These are phyloP conservation scores for Nakaseomyces kungkrabaensis DNA, from an alignment of 1,139 yeast species.

Conservation along the genomic window DNA sequence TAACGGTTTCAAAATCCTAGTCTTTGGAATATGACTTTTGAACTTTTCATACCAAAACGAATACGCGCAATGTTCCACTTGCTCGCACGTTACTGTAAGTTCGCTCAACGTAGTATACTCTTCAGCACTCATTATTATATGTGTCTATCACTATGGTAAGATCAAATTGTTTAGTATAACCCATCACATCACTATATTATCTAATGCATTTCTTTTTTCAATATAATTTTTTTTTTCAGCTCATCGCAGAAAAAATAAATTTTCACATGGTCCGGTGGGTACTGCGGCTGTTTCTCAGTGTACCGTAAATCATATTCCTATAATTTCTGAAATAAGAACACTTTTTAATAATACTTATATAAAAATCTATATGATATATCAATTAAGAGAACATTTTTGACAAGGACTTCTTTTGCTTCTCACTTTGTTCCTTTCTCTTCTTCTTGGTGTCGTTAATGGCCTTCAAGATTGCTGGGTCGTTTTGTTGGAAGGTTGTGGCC, in stretches of 20 bases:
- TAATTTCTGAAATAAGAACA: too few species aligned
- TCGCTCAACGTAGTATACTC: constrained; percentile 27
- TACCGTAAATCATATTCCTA: too few species aligned
- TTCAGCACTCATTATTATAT: neutral
- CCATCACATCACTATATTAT: neutral
- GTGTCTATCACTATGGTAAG: neutral
- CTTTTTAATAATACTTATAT: too few species aligned
- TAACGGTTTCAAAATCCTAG: constrained; percentile 51
- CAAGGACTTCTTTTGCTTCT: constrained; percentile 75
- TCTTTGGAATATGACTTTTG: constrained; percentile 39
- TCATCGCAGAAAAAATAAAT: neutral
- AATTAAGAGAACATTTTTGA: constrained; percentile 54
- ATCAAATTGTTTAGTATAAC: too few species aligned
- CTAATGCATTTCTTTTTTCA: neutral
- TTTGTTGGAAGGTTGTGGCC: constrained; percentile 59
- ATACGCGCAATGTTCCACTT: constrained; percentile 58
- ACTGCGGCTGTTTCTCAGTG: too few species aligned
- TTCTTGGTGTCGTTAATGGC: constrained; percentile 57
- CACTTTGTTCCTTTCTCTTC: constrained; percentile 43
- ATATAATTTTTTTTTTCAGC: neutral
- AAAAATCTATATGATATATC: neutral
- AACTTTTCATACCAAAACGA: constrained; percentile 64
- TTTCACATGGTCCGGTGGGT: too few species aligned
- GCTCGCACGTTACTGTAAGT: constrained; percentile 37
- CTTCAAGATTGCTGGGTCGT: constrained; percentile 62